These are phyloP conservation scores for Sugiyamaella sp. DNA, from an alignment of 1,139 yeast species.

Conservation along the genomic window DNA sequence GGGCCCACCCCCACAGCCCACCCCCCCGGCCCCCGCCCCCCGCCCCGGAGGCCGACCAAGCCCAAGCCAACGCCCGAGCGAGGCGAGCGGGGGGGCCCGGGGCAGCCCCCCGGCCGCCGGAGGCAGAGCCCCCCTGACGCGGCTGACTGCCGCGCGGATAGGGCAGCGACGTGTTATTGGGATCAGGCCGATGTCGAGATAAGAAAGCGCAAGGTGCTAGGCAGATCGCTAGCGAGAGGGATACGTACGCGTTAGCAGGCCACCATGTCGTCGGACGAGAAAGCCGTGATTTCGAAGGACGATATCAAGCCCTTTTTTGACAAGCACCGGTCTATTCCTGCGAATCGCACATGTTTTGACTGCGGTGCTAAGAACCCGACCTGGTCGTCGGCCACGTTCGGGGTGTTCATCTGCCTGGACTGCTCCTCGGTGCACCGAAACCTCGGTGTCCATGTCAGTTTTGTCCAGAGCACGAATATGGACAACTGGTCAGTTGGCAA, in stretches of 20 bases:
- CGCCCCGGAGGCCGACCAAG: neutral
- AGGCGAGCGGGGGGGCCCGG: conserved; percentile 12
- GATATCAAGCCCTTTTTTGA: conserved; percentile 64
- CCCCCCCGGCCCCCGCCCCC: neutral
- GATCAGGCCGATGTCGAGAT: neutral
- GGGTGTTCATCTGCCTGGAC: conserved; percentile 89
- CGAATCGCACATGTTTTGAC: conserved; percentile 83
- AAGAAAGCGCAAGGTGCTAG: neutral
- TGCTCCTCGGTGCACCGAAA: conserved; percentile 98
- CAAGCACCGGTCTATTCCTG: conserved; percentile 62
- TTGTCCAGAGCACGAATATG: conserved; percentile 88
- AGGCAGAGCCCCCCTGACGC: neutral
- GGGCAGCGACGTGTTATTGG: neutral
- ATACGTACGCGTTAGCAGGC: neutral
- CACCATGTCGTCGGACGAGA: conserved; percentile 46
- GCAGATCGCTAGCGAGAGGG: neutral
- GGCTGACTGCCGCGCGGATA: neutral
- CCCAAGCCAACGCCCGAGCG: conserved; percentile 11
- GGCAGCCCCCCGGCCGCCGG: conserved; percentile 6
- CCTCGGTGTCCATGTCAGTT: conserved; percentile 92
- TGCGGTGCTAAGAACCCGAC: conserved; percentile 94
- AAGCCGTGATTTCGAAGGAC: conserved; percentile 56
- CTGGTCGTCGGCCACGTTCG: conserved; percentile 97
- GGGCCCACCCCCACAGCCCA: neutral
- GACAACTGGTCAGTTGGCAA: conserved; percentile 93